Conservation (phyloP, 805 yeast genomes). For the Zygosaccharomyces kombuchaensis region DNA sequence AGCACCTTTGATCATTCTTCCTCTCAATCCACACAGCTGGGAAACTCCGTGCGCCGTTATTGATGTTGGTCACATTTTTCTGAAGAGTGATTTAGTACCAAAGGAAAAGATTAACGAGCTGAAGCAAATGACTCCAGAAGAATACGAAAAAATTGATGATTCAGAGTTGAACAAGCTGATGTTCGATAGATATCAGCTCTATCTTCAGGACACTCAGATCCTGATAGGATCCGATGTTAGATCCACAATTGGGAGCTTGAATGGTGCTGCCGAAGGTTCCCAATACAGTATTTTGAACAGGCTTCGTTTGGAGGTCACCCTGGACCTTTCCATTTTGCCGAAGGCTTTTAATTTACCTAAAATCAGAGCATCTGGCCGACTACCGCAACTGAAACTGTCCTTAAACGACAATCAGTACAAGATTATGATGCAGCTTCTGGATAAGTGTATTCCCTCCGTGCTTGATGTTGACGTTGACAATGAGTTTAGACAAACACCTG, state of each 20-base stretch:
- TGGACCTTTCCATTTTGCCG: conserved; percentile 85
- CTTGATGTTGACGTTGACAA: conserved; percentile 32
- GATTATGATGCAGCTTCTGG: conserved; percentile 73
- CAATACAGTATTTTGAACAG: conserved; percentile 66
- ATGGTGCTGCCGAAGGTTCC: conserved; percentile 37
- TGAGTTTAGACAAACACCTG: conserved; percentile 13
- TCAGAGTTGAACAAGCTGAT: conserved; percentile 62
- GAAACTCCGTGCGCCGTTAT: conserved; percentile 84
- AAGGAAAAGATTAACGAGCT: conserved; percentile 63
- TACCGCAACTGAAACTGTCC: conserved; percentile 67
- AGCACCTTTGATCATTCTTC: conserved; percentile 86
- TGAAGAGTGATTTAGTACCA: conserved; percentile 75
- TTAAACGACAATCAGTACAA: conserved; percentile 89
- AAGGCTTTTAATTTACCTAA: conserved; percentile 69
- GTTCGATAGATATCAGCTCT: conserved; percentile 83
- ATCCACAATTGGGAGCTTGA: conserved; percentile 70
- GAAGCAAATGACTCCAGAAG: conserved; percentile 57
- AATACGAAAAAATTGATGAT: conserved; percentile 56
- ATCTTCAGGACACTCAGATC: conserved; percentile 80
- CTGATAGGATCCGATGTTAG: conserved; percentile 79
- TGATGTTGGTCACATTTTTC: conserved; percentile 93
- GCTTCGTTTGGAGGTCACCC: conserved; percentile 62
- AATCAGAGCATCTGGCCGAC: conserved; percentile 67
- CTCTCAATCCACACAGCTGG: conserved; percentile 73
- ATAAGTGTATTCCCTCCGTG: conserved; percentile 55